phyloP scores from a whole-genome alignment of 1,139 yeast species.

The Debaryomycetaceae sp. region DNA sequence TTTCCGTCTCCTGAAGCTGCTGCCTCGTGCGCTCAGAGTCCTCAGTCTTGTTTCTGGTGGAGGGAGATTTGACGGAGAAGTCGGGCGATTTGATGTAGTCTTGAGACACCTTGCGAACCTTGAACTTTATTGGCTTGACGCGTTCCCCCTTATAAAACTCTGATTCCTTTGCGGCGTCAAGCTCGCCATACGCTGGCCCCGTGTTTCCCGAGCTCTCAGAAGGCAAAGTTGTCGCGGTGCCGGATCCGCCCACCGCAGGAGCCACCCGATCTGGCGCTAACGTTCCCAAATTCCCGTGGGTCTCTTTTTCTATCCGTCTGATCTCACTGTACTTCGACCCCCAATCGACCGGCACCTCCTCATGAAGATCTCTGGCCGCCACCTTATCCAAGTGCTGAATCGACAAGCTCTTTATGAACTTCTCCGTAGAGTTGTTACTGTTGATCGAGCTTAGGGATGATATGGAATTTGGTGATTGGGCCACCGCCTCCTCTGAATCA shows the following conservation, averaged over 20 bases:
- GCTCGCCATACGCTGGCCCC: not conserved
- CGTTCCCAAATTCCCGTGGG: not conserved
- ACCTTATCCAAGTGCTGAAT: slow-evolving; percentile 2
- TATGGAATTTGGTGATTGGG: not conserved
- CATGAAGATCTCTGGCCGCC: not conserved
- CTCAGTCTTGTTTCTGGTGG: not conserved
- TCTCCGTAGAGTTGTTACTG: slow-evolving; percentile 28
- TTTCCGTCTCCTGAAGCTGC: slow-evolving; percentile 24
- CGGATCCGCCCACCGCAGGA: not conserved
- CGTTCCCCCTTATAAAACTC: not conserved
- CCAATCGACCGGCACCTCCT: not conserved
- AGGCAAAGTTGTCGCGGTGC: not conserved
- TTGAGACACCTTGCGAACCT: slow-evolving; percentile 41
- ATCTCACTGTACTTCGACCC: not conserved
- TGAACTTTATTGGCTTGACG: slow-evolving; percentile 32
- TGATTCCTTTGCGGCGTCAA: slow-evolving; percentile 2
- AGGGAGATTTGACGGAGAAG: not conserved
- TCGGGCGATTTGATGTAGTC: slow-evolving; percentile 19
- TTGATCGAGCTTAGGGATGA: slow-evolving; percentile 28
- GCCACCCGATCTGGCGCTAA: not conserved
- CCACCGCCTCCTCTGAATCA: not conserved
- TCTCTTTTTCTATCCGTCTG: not conserved
- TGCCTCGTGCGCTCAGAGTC: slow-evolving; percentile 6
- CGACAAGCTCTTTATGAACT: slow-evolving; percentile 28
- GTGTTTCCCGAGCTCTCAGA: not conserved